A percentile compares a stretch with the other conserved stretches of the same genome.
These are phyloP conservation scores for Thuja plicata DNA, from an alignment of 83 land plant genomes.

Conservation along the genomic window DNA sequence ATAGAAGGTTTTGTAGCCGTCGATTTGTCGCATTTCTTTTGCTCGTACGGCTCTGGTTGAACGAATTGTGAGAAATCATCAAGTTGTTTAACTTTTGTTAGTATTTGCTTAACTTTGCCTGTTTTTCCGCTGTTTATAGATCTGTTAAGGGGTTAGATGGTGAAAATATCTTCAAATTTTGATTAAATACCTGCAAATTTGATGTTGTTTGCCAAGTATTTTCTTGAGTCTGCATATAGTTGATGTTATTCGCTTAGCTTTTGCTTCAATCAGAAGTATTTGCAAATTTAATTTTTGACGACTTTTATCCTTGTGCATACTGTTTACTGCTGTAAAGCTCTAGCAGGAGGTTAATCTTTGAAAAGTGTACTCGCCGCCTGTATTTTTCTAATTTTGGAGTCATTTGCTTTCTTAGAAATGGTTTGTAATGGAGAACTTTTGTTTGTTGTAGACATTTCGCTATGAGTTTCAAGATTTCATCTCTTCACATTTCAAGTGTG, in stretches of 20 bases:
- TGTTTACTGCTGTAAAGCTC: background rate
- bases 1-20: background rate
- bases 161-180: background rate
- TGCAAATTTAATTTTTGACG: background rate
- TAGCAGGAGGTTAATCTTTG: background rate
- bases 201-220: background rate
- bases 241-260: background rate
- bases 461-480: background rate
- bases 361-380: background rate
- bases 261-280: background rate
- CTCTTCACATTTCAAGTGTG: background rate
- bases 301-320: background rate
- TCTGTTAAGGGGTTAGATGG: background rate
- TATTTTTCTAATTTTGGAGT: background rate
- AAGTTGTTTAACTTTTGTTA: background rate
- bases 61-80: constrained; percentile 2
- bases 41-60: background rate
- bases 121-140: background rate
- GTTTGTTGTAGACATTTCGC: background rate
- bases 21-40: background rate
- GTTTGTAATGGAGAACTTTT: background rate
- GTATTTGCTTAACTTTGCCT: background rate
- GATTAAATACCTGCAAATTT: background rate
- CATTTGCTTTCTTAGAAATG: background rate
- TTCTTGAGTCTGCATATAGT: background rate